These are phyloP conservation scores for Xerocomus nothofagi DNA, from an alignment of 1,284 basidiomycete species.

Conservation along the genomic window DNA sequence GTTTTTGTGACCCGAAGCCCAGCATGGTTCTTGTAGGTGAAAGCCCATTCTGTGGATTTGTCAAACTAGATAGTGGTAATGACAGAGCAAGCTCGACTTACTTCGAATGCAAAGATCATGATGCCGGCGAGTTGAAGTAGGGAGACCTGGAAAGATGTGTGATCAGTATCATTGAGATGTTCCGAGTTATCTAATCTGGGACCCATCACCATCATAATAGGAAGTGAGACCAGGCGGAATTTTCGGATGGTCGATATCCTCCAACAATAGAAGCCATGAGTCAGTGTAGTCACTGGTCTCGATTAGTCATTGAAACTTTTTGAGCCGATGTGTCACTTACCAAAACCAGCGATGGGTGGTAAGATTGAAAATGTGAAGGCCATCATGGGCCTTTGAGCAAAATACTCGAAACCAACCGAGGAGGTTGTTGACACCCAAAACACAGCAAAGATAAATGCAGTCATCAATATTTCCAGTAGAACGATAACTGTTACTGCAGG, in stretches of 20 bases:
- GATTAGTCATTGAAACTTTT: not conserved
- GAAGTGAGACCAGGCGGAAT: not conserved
- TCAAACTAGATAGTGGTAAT: not conserved
- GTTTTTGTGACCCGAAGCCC: too few species aligned
- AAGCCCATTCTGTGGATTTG: not conserved
- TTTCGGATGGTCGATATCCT: conserved; percentile 15
- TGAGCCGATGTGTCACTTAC: conserved; percentile 6
- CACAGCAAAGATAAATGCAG: conserved; percentile 7
- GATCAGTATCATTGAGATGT: not conserved
- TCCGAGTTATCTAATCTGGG: too few species aligned
- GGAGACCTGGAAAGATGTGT: conserved; percentile 2
- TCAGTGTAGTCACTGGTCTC: conserved; percentile 18
- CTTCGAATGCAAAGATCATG: not conserved
- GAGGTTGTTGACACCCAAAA: conserved; percentile 10
- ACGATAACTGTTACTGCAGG: conserved; percentile 15
- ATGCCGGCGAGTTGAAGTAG: conserved; percentile 22
- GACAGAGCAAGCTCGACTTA: not conserved
- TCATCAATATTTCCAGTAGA: conserved; percentile 19
- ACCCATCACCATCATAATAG: conserved; percentile 27
- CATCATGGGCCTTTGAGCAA: too few species aligned
- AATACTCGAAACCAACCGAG: too few species aligned
- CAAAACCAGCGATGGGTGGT: conserved; percentile 14
- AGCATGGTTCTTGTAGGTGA: not conserved
- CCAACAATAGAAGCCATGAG: conserved; percentile 30
- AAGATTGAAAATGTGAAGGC: not conserved